These are phyloP conservation scores for Begonia loranthoides DNA, from an alignment of 306 rosid species.

Conservation along the genomic window DNA sequence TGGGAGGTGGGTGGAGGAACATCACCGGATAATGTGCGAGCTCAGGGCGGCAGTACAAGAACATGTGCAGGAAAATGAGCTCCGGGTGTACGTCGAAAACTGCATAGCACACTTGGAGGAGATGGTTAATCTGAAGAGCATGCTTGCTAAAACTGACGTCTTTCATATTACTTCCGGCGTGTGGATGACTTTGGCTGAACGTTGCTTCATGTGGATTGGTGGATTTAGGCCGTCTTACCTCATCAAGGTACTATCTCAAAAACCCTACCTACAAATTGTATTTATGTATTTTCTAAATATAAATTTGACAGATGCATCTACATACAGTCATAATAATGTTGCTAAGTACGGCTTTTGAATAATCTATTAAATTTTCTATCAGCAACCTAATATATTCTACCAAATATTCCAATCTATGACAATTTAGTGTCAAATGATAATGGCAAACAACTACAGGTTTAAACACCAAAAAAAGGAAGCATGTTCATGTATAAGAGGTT, in stretches of 20 bases:
- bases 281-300: not conserved
- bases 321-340: not conserved
- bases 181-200: conserved; percentile 94
- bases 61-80: conserved; percentile 67
- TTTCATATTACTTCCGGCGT: conserved; percentile 79
- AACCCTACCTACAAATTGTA: not conserved
- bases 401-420: not conserved
- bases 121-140: conserved; percentile 47
- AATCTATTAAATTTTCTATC: too few relatives aligned
- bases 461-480: not conserved
- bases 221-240: conserved; percentile 82
- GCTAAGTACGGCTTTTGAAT: not conserved
- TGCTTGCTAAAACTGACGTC: conserved; percentile 62
- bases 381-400: not conserved
- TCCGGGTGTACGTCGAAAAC: conserved; percentile 58
- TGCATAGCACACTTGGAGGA: conserved; percentile 66
- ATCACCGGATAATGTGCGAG: conserved; percentile 69
- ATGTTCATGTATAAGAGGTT: not conserved
- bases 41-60: conserved; percentile 86
- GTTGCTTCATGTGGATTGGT: conserved; percentile 97
- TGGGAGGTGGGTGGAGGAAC: conserved; percentile 76
- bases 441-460: not conserved
- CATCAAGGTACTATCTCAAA: conserved; percentile 53
- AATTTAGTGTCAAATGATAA: not conserved
- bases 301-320: not conserved